A percentile compares a stretch with the other conserved stretches of the same genome.
These are phyloP conservation scores for Aureobasidium sp. DNA, from an alignment of 2,329 filamentous ascomycete genomes.

Conservation along the genomic window DNA sequence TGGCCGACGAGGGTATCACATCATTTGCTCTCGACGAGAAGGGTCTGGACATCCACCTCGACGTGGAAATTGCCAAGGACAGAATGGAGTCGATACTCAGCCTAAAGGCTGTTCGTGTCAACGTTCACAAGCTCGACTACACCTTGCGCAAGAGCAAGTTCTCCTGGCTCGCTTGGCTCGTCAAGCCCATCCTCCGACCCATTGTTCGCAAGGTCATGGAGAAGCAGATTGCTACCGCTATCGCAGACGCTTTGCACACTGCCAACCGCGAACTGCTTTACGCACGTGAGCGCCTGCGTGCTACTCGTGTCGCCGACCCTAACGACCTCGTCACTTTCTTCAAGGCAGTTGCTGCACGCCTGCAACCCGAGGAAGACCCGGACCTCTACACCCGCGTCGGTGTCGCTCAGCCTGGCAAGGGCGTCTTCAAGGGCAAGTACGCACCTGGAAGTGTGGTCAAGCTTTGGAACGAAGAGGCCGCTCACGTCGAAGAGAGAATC, in stretches of 20 bases:
- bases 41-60: constrained; percentile 77
- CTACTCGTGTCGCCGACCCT: constrained; percentile 73
- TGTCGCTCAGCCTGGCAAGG: constrained; percentile 50
- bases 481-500: constrained; percentile 60
- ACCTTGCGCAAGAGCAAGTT: constrained; percentile 65
- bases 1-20: constrained; percentile 76
- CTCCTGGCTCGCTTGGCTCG: constrained; percentile 67
- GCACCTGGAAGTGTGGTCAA: constrained; percentile 82
- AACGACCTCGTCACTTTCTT: constrained; percentile 73
- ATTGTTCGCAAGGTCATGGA: constrained; percentile 73
- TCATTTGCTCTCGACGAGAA: constrained; percentile 78
- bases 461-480: constrained; percentile 77
- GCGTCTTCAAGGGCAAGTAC: constrained; percentile 75
- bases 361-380: constrained; percentile 63
- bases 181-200: constrained; percentile 76
- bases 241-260: constrained; percentile 59
- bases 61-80: constrained; percentile 73
- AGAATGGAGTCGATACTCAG: constrained; percentile 72
- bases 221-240: constrained; percentile 61
- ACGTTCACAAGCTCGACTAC: constrained; percentile 82
- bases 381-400: constrained; percentile 69
- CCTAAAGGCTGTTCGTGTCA: constrained; percentile 65
- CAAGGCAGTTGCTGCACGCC: constrained; percentile 67
- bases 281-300: constrained; percentile 75
- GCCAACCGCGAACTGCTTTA: constrained; percentile 81